A percentile compares a stretch with the other conserved stretches of the same genome.
phyloP scores from a whole-genome alignment of 768 basidiomycete species.

The Termitomyces sp. region DNA sequence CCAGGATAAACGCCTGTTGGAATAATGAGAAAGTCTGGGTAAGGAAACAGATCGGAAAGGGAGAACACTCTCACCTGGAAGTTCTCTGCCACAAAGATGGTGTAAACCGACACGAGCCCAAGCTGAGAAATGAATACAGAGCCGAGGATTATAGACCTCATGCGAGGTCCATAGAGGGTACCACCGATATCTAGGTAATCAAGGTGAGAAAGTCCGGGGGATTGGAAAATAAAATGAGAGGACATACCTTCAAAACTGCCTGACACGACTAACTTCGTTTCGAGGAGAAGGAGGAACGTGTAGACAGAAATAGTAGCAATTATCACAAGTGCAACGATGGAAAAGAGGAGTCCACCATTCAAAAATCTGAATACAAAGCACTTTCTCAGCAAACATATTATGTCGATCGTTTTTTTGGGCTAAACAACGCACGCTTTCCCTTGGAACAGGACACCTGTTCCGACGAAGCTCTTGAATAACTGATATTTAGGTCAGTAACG shows the following conservation, averaged over 20 bases:
- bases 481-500: conserved; percentile 26
- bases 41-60: not conserved
- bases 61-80: conserved; percentile 42
- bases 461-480: conserved; percentile 92
- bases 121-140: conserved; percentile 89
- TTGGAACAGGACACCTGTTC: conserved; percentile 95
- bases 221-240: rapidly evolving
- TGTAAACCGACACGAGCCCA: conserved; percentile 87
- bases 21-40: not conserved
- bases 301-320: conserved; percentile 88
- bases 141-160: conserved; percentile 86
- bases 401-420: not conserved
- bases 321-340: conserved; percentile 65
- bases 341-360: conserved; percentile 95
- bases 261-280: conserved; percentile 86
- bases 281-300: conserved; percentile 87
- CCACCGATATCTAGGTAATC: conserved; percentile 83
- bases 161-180: conserved; percentile 84
- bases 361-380: conserved; percentile 69
- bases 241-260: conserved; percentile 85
- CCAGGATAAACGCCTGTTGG: conserved; percentile 72
- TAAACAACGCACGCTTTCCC: conserved; percentile 77
- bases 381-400: not conserved
- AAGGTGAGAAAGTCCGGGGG: not conserved
- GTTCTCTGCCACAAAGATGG: conserved; percentile 94